Evolutionary conservation across 768 basidiomycete genomes (phyloP).

Genomic region (Nidularia sp.): DNA sequence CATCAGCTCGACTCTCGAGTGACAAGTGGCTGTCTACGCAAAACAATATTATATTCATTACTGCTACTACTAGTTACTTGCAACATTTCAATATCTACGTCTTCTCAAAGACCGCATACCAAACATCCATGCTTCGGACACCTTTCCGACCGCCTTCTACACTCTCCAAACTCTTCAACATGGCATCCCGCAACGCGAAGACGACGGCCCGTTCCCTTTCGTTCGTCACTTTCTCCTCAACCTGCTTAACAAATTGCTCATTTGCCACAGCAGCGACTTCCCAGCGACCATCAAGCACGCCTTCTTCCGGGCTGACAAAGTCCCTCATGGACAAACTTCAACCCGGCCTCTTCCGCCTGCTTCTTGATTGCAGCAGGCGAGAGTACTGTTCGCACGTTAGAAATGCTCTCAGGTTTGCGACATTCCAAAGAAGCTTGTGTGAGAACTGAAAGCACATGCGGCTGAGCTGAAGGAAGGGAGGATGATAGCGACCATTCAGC

Average conservation of each 20-base stretch:
- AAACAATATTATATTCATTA: slow-evolving; percentile 2
- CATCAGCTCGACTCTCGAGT: no score
- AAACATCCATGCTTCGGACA: slow-evolving; percentile 26
- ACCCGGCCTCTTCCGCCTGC: slow-evolving; percentile 17
- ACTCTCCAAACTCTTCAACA: slow-evolving; percentile 7
- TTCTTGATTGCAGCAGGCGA: slow-evolving; percentile 23
- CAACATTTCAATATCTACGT: not conserved
- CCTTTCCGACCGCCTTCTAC: slow-evolving; percentile 10
- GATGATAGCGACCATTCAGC: not conserved
- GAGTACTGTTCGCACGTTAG: slow-evolving; percentile 32
- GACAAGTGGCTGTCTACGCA: not conserved
- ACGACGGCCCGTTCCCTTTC: slow-evolving; percentile 26
- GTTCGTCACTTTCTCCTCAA: slow-evolving; percentile 17
- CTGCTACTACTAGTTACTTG: slow-evolving; percentile 9
- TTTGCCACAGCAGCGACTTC: slow-evolving; percentile 4
- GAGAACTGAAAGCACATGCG: slow-evolving; percentile 29
- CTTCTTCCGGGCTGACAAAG: slow-evolving; percentile 29
- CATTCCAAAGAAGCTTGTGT: slow-evolving; percentile 29
- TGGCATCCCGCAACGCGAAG: slow-evolving; percentile 24
- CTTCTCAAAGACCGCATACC: slow-evolving; percentile 16
- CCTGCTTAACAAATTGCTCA: slow-evolving; percentile 14
- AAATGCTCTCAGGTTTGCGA: slow-evolving; percentile 17
- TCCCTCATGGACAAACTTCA: slow-evolving; percentile 13
- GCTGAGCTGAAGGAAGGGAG: slow-evolving; percentile 8
- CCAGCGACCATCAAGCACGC: slow-evolving; percentile 12